A percentile compares a stretch with the other conserved stretches of the same genome.
Evolutionary conservation across 352 stramenopile species (phyloP).

Genomic region (Blastocystis hominis): DNA sequence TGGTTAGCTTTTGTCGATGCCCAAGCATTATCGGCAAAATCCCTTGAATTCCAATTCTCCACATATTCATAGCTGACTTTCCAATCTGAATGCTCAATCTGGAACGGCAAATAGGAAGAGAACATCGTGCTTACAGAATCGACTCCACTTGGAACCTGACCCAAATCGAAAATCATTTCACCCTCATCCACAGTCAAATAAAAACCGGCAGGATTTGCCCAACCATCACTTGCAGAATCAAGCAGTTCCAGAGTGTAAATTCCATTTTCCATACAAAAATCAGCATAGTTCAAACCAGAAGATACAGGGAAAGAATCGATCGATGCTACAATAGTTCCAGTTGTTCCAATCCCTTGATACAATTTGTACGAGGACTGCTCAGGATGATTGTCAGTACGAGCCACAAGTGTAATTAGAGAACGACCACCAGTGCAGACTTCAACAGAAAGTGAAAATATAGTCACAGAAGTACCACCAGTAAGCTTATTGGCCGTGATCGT

Average conservation of each 20-base stretch:
- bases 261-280: conserved; percentile 6
- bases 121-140: too few relatives aligned
- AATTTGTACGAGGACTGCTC: too few relatives aligned
- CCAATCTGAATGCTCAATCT: conserved; percentile 3
- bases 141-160: not conserved
- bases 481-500: conserved; percentile 47
- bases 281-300: not conserved
- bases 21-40: not conserved
- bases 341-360: not conserved
- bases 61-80: not conserved
- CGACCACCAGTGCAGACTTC: not conserved
- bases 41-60: not conserved
- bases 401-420: conserved; percentile 4
- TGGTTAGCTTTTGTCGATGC: not conserved
- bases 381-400: not conserved
- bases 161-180: not conserved
- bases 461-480: not conserved
- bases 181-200: not conserved
- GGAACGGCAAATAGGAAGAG: not conserved
- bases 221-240: conserved; percentile 1
- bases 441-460: not conserved
- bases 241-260: not conserved
- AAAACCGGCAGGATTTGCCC: not conserved
- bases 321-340: not conserved
- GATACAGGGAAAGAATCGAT: not conserved